A percentile compares a stretch with the other conserved stretches of the same genome.
phyloP scores from a whole-genome alignment of 2,329 filamentous ascomycete species.

The Ophioceras dolichostomum region DNA sequence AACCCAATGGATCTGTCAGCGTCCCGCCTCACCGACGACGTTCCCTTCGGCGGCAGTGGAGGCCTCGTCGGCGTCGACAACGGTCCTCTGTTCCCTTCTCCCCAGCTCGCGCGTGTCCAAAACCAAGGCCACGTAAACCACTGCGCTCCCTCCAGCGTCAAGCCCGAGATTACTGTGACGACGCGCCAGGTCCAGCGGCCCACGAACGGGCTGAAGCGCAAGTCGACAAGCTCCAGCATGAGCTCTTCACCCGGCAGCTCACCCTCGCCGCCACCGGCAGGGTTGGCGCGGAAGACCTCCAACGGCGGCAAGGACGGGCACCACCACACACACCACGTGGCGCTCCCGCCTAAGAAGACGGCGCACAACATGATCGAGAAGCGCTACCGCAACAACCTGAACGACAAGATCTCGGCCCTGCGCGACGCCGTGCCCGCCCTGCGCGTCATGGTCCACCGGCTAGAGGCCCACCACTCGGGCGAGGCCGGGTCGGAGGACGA shows the following conservation, averaged over 20 bases:
- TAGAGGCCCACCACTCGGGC: conserved; percentile 20
- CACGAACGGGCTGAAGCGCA: conserved; percentile 16
- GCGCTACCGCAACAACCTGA: conserved; percentile 70
- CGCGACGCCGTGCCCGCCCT: conserved; percentile 54
- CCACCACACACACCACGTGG: conserved; percentile 1
- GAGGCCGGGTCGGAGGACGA: conserved; percentile 27
- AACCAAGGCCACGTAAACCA: conserved; percentile 5
- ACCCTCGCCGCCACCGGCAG: conserved; percentile 8
- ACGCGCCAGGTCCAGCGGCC: neutral
- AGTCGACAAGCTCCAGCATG: conserved; percentile 12
- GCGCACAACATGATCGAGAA: conserved; percentile 83
- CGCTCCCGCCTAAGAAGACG: conserved; percentile 50
- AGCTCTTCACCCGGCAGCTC: conserved; percentile 9
- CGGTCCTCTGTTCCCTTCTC: conserved; percentile 13
- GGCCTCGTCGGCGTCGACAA: conserved; percentile 8
- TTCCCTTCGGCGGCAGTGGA: conserved; percentile 12
- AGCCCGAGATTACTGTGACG: neutral
- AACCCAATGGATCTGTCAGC: conserved; percentile 20
- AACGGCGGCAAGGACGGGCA: conserved; percentile 2
- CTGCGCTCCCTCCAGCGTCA: conserved; percentile 3
- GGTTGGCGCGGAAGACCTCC: neutral
- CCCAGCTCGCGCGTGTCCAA: conserved; percentile 6
- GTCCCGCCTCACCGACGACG: conserved; percentile 4
- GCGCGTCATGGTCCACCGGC: conserved; percentile 27
- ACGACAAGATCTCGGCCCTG: conserved; percentile 69